These are phyloP conservation scores for Vitis hybrid DNA, from an alignment of 177 flowering plant genomes.

Conservation along the genomic window DNA sequence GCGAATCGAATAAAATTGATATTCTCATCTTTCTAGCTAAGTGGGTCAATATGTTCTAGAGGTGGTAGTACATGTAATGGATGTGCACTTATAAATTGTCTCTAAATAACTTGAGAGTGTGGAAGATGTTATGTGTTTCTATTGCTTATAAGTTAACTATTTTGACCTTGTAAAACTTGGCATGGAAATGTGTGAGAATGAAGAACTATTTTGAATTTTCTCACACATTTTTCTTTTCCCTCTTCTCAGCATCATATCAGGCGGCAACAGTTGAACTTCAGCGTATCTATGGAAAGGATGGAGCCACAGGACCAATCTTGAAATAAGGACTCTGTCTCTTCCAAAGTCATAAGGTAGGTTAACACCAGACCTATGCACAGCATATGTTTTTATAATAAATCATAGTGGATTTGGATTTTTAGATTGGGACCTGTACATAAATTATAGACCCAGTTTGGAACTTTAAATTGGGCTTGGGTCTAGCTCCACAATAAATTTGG, in stretches of 20 bases:
- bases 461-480: no score
- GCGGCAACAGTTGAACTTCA: slow-evolving; percentile 74
- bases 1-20: neutral
- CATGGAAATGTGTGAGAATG: no score
- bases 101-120: no score
- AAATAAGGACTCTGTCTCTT: slow-evolving; percentile 7
- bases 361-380: slow-evolving; percentile 10
- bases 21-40: neutral
- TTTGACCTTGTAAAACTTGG: no score
- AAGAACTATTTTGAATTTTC: neutral
- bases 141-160: no score
- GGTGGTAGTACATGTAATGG: no score
- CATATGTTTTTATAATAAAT: neutral
- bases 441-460: no score
- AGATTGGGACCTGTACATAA: no score
- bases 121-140: no score
- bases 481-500: neutral
- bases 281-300: slow-evolving; percentile 77
- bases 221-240: neutral
- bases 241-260: slow-evolving; percentile 60
- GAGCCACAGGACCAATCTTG: slow-evolving; percentile 12
- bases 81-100: no score
- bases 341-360: slow-evolving; percentile 7
- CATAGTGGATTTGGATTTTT: no score
- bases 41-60: neutral